These are phyloP conservation scores for Neolentinus lepideus DNA, from an alignment of 1,284 basidiomycete genomes.

Conservation along the genomic window DNA sequence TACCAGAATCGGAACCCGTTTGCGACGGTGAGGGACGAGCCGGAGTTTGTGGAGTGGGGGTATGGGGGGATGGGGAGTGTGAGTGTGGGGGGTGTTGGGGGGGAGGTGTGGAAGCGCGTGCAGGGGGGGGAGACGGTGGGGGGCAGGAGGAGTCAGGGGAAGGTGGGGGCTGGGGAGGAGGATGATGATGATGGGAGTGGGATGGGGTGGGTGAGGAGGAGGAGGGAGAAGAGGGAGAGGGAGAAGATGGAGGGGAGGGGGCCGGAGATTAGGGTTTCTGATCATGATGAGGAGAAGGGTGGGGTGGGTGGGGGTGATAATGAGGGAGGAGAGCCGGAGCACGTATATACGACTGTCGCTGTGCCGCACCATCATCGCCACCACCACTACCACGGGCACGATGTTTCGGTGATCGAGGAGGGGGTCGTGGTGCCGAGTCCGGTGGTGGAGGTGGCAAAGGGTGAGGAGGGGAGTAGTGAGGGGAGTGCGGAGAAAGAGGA, in stretches of 20 bases:
- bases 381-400: too few species aligned
- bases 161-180: not conserved
- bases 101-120: conserved; percentile 14
- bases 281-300: conserved; percentile 7
- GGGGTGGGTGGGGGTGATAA: not conserved
- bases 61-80: conserved; percentile 81
- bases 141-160: conserved; percentile 17
- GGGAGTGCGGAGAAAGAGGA: not conserved
- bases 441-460: not conserved
- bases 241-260: conserved; percentile 30
- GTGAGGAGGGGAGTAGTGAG: not conserved
- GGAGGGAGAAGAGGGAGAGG: conserved; percentile 48
- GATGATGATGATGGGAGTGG: conserved; percentile 67
- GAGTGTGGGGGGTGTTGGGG: conserved; percentile 23
- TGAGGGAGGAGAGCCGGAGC: not conserved
- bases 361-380: not conserved
- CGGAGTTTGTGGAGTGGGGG: conserved; percentile 81
- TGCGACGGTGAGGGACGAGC: conserved; percentile 36
- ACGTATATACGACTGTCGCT: not conserved
- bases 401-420: not conserved
- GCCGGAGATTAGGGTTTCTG: not conserved
- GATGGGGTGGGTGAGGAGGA: conserved; percentile 60
- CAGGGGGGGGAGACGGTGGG: conserved; percentile 27
- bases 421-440: not conserved
- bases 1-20: conserved; percentile 23